Percentiles rank a stretch among this genome's conserved stretches.
Evolutionary conservation across 192 early-diverging fungal species (phyloP).

Genomic region (Allomyces javanicus): DNA sequence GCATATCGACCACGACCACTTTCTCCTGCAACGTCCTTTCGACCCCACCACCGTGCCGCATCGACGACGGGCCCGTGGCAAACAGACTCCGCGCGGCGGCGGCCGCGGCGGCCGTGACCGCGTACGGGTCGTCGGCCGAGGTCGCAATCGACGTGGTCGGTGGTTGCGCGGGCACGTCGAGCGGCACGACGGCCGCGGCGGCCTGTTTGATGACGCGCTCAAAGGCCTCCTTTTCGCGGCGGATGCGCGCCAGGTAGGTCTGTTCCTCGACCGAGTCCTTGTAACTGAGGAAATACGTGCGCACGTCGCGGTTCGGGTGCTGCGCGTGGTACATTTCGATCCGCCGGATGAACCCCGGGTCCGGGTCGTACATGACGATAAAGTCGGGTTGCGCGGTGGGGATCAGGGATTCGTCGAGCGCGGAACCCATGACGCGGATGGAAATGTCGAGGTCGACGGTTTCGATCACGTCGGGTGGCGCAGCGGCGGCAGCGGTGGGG

Average conservation of each 20-base stretch:
- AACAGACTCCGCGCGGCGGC: not conserved
- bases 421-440: too few relatives aligned
- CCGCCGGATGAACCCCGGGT: conserved; percentile 65
- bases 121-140: conserved; percentile 43
- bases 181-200: conserved; percentile 18
- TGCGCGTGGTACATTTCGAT: conserved; percentile 41
- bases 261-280: conserved; percentile 92
- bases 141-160: conserved; percentile 22
- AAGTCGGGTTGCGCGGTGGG: conserved; percentile 47
- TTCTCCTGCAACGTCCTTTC: not conserved
- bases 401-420: conserved; percentile 38
- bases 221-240: conserved; percentile 83
- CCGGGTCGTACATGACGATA: conserved; percentile 82
- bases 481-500: not conserved
- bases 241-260: conserved; percentile 57
- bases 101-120: conserved; percentile 18
- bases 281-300: conserved; percentile 85
- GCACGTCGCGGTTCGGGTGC: conserved; percentile 8
- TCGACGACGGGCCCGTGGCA: too few relatives aligned
- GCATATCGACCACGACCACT: conserved; percentile 63
- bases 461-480: not conserved
- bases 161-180: conserved; percentile 1
- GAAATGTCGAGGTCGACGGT: too few relatives aligned
- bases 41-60: not conserved
- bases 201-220: conserved; percentile 52